Percentiles rank a stretch among this genome's conserved stretches.
Evolutionary conservation across 164 flowering plant species (phyloP).

Genomic region (Berberis vulgaris): DNA sequence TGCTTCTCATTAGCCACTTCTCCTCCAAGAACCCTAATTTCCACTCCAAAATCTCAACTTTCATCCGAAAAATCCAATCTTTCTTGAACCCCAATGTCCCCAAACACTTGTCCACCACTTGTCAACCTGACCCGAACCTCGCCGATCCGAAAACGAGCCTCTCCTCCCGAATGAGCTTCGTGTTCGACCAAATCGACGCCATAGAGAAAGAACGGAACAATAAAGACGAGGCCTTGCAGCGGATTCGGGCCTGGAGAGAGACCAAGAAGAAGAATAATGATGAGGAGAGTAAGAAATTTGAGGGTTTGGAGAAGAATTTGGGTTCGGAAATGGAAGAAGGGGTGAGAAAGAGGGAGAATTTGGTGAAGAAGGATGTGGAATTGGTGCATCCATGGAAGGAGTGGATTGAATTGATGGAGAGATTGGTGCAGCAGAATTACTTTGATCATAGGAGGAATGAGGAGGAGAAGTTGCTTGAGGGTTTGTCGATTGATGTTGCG

Average conservation of each 20-base stretch:
- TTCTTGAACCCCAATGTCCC: slow-evolving; percentile 24
- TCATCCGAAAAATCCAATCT: slow-evolving; percentile 6
- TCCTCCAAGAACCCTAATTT: slow-evolving; percentile 8
- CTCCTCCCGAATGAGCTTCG: slow-evolving; percentile 86
- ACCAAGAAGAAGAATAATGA: slow-evolving; percentile 27
- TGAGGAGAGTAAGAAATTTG: slow-evolving; percentile 6
- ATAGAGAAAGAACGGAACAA: slow-evolving; percentile 55
- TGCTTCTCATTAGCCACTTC: slow-evolving; percentile 22
- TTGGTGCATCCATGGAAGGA: slow-evolving; percentile 96
- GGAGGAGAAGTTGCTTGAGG: slow-evolving; percentile 50
- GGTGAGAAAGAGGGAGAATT: slow-evolving; percentile 11
- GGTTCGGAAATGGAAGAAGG: slow-evolving; percentile 6
- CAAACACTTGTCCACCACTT: background rate
- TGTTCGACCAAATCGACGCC: slow-evolving; percentile 88
- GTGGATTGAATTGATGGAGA: slow-evolving; percentile 91
- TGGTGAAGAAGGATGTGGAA: slow-evolving; percentile 45
- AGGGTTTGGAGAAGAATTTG: background rate
- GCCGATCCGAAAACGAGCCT: slow-evolving; percentile 35
- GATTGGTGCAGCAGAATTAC: slow-evolving; percentile 82
- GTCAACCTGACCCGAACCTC: slow-evolving; percentile 19
- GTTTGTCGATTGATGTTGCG: slow-evolving; percentile 29
- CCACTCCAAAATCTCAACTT: slow-evolving; percentile 5
- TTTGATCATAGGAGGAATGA: slow-evolving; percentile 71
- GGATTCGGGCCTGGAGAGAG: slow-evolving; percentile 83
- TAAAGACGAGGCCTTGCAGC: slow-evolving; percentile 73